A percentile compares a stretch with the other conserved stretches of the same genome.
These are phyloP conservation scores for Trametes maxima DNA, from an alignment of 768 basidiomycete genomes.

Conservation along the genomic window DNA sequence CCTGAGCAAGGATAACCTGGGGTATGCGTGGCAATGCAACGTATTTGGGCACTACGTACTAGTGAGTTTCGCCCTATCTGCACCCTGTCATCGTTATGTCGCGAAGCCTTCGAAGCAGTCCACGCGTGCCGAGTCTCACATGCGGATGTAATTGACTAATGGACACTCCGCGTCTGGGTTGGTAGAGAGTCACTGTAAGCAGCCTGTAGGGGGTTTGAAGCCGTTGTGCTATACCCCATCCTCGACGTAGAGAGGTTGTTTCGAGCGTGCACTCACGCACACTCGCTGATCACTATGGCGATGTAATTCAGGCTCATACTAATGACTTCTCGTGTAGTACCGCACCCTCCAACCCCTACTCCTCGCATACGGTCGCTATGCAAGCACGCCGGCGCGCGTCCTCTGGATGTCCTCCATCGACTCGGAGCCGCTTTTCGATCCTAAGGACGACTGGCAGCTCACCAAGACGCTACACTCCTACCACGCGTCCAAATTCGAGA, in stretches of 20 bases:
- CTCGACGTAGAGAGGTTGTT: too few relatives aligned
- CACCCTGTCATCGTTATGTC: not conserved
- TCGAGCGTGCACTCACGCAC: not conserved
- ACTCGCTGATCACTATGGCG: not conserved
- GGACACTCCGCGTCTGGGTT: too few relatives aligned
- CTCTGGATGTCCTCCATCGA: slow-evolving; percentile 82
- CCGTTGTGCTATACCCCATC: too few relatives aligned
- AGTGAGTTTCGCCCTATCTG: slow-evolving; percentile 45
- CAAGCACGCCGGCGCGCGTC: slow-evolving; percentile 54
- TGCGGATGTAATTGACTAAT: too few relatives aligned
- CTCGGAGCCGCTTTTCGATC: slow-evolving; percentile 54
- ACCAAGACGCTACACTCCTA: slow-evolving; percentile 63
- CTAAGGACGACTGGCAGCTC: slow-evolving; percentile 74
- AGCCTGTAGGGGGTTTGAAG: too few relatives aligned
- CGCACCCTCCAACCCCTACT: slow-evolving; percentile 61
- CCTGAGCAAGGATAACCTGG: slow-evolving; percentile 67
- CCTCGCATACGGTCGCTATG: slow-evolving; percentile 39
- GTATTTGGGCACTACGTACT: slow-evolving; percentile 80
- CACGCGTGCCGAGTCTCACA: too few relatives aligned
- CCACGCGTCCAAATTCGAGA: slow-evolving; percentile 74
- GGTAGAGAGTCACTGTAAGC: too few relatives aligned
- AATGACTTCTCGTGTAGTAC: slow-evolving; percentile 45
- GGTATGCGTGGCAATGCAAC: slow-evolving; percentile 85
- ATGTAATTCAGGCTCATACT: not conserved
- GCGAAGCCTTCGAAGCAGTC: too few relatives aligned